Conservation (phyloP, 257 asterid species). For the Penstemon eatonii region DNA sequence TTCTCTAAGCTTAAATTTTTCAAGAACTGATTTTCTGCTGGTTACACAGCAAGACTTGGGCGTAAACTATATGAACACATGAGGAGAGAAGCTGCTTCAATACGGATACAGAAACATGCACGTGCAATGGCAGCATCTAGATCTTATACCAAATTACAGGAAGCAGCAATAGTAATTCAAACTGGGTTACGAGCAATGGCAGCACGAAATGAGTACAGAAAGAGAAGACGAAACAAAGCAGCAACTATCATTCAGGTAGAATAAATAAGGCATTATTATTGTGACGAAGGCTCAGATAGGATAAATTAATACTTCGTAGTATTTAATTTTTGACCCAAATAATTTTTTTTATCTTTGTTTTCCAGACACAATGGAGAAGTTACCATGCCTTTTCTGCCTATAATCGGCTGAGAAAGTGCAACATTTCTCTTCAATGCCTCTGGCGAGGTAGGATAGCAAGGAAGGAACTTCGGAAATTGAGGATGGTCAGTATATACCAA, state of each 20-base stretch:
- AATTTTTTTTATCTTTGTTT: slow-evolving; percentile 20
- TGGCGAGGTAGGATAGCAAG: slow-evolving; percentile 91
- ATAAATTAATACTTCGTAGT: neutral
- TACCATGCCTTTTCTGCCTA: slow-evolving; percentile 56
- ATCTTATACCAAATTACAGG: slow-evolving; percentile 56
- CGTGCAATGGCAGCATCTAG: slow-evolving; percentile 71
- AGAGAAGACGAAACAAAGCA: slow-evolving; percentile 72
- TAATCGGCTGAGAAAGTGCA: slow-evolving; percentile 58
- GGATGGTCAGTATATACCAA: slow-evolving; percentile 52
- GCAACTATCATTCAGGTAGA: slow-evolving; percentile 77
- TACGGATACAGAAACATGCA: slow-evolving; percentile 75
- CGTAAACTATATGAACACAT: slow-evolving; percentile 62
- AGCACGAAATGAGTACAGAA: slow-evolving; percentile 73
- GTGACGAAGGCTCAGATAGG: neutral
- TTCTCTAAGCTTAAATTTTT: neutral
- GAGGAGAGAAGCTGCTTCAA: slow-evolving; percentile 88
- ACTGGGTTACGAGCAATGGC: slow-evolving; percentile 87
- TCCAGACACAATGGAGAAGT: slow-evolving; percentile 81
- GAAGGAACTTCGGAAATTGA: slow-evolving; percentile 80
- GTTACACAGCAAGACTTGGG: slow-evolving; percentile 66
- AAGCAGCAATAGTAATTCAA: slow-evolving; percentile 73
- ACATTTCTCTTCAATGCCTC: slow-evolving; percentile 71
- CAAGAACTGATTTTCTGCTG: slow-evolving; percentile 21
- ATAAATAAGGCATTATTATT: neutral
- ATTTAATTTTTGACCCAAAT: slow-evolving; percentile 11